These are phyloP conservation scores for Lepiota venenata DNA, from an alignment of 768 basidiomycete genomes.

Conservation along the genomic window DNA sequence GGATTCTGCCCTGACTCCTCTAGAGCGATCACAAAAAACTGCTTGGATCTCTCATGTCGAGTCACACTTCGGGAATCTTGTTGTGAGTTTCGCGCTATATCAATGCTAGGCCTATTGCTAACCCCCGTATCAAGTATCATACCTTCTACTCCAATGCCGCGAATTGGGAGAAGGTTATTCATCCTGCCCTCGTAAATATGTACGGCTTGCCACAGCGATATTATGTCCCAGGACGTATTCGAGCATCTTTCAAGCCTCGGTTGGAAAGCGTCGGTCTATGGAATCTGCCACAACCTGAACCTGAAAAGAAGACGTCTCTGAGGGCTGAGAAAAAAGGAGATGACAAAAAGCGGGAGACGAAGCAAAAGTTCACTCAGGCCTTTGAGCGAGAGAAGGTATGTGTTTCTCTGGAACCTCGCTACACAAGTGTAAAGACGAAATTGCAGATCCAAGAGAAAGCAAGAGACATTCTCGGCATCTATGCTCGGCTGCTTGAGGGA, in stretches of 20 bases:
- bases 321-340: conserved; percentile 24
- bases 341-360: conserved; percentile 28
- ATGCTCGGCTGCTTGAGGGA: conserved; percentile 49
- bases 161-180: conserved; percentile 62
- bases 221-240: conserved; percentile 65
- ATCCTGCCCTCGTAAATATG: conserved; percentile 49
- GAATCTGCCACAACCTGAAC: conserved; percentile 32
- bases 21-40: conserved; percentile 48
- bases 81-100: conserved; percentile 43
- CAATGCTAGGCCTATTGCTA: neutral
- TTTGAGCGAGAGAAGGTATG: conserved; percentile 67
- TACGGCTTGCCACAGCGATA: conserved; percentile 70
- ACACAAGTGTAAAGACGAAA: neutral
- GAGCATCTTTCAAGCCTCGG: conserved; percentile 50
- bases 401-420: neutral
- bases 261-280: conserved; percentile 66
- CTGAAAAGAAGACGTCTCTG: conserved; percentile 43
- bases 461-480: conserved; percentile 51
- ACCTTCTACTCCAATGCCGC: conserved; percentile 55
- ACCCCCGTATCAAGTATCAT: conserved; percentile 44
- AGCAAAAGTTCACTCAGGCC: conserved; percentile 42
- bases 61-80: conserved; percentile 62
- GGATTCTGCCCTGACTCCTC: conserved; percentile 42
- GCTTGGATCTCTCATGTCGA: conserved; percentile 71
- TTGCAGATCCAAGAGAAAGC: conserved; percentile 58